Conservation (phyloP, 192 early-diverging fungal species). For the Chytriomyces sp. region DNA sequence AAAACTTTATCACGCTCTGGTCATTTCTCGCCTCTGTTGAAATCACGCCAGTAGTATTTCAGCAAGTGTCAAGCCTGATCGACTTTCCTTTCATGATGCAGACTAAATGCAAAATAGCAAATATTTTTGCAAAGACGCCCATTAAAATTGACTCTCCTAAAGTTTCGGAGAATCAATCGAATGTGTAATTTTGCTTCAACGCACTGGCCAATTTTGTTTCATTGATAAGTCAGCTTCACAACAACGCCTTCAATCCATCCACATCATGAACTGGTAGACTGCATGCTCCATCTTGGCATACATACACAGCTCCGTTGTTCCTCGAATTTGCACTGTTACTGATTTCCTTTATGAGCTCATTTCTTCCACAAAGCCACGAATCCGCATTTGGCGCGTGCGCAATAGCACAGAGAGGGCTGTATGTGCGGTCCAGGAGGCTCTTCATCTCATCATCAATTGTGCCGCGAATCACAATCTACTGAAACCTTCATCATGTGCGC, state of each 20-base stretch:
- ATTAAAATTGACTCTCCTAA: too few species aligned
- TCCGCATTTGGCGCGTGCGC: slow-evolving; percentile 5
- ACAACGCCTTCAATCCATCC: slow-evolving; percentile 28
- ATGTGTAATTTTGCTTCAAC: too few species aligned
- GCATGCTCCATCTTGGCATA: slow-evolving; percentile 62
- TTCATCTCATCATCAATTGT: neutral
- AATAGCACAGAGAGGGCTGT: slow-evolving; percentile 39
- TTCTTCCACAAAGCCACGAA: slow-evolving; percentile 23
- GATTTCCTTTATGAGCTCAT: slow-evolving; percentile 21
- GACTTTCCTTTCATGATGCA: too few species aligned
- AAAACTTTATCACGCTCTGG: too few species aligned
- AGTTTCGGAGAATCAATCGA: too few species aligned
- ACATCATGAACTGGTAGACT: slow-evolving; percentile 48
- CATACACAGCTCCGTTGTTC: slow-evolving; percentile 28
- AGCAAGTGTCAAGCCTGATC: too few species aligned
- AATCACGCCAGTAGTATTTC: too few species aligned
- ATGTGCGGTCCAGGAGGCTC: slow-evolving; percentile 39
- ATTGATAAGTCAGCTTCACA: too few species aligned
- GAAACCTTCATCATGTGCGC: neutral
- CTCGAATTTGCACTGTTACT: slow-evolving; percentile 27
- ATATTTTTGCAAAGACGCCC: too few species aligned
- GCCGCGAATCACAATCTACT: slow-evolving; percentile 12
- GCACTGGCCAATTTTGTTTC: too few species aligned
- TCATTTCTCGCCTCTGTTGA: too few species aligned
- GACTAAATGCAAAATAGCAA: too few species aligned